phyloP scores from a whole-genome alignment of 2,329 filamentous ascomycete genomes.

The Colletotrichum sojae region DNA sequence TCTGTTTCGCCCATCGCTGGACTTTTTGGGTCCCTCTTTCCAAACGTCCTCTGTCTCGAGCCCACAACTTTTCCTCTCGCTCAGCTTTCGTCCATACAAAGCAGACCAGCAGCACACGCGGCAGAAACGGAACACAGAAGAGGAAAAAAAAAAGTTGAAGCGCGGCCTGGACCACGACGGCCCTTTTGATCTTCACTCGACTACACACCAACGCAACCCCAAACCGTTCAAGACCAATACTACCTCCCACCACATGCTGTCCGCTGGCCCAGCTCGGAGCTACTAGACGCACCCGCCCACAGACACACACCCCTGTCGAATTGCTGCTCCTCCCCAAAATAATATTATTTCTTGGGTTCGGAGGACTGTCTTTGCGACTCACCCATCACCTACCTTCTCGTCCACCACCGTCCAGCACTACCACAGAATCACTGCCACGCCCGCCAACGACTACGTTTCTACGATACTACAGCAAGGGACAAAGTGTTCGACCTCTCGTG shows the following conservation, averaged over 20 bases:
- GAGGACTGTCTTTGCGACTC: conserved; percentile 41
- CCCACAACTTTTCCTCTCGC: conserved; percentile 38
- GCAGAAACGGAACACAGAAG: not conserved
- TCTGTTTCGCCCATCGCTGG: conserved; percentile 36
- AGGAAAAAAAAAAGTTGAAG: conserved; percentile 27
- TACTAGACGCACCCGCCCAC: conserved; percentile 42
- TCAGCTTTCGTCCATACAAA: conserved; percentile 25
- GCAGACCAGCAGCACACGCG: conserved; percentile 9
- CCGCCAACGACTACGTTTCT: conserved; percentile 20
- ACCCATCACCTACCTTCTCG: conserved; percentile 33
- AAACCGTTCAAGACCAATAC: conserved; percentile 35
- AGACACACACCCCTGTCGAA: conserved; percentile 43
- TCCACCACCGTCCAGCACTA: conserved; percentile 30
- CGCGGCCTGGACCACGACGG: conserved; percentile 35
- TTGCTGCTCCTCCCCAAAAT: conserved; percentile 44
- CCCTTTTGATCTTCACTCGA: conserved; percentile 37
- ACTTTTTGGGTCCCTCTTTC: conserved; percentile 26
- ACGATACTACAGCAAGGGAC: conserved; percentile 45
- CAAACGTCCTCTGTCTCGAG: conserved; percentile 36
- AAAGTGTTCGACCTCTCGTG: conserved; percentile 43
- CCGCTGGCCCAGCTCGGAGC: conserved; percentile 40
- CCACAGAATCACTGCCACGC: conserved; percentile 11
- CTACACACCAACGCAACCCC: conserved; percentile 28
- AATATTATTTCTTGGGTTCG: conserved; percentile 43
- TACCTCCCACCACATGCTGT: conserved; percentile 36